Evolutionary conservation across 371 early-diverging fungal species (phyloP).

Genomic region (Capillidium rhysosporum): DNA sequence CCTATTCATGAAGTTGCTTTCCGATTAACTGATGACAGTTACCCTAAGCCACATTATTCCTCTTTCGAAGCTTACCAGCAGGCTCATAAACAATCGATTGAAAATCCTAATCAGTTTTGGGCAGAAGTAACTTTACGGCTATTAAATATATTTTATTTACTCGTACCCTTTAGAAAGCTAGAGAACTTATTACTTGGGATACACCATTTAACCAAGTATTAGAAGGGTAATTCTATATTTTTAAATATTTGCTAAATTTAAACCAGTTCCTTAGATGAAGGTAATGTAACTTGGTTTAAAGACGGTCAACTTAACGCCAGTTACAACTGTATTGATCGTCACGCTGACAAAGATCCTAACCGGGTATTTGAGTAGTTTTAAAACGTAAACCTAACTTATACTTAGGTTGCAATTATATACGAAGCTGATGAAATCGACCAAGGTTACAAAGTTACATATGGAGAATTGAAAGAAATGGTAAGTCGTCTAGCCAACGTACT

Average conservation of each 20-base stretch:
- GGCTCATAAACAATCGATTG: slow-evolving; percentile 57
- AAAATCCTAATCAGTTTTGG: slow-evolving; percentile 66
- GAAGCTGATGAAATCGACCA: slow-evolving; percentile 74
- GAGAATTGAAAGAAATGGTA: slow-evolving; percentile 57
- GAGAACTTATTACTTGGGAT: slow-evolving; percentile 5
- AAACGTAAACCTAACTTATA: background rate
- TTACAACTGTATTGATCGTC: slow-evolving; percentile 95
- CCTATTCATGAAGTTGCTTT: background rate
- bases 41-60: slow-evolving; percentile 41
- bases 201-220: slow-evolving; percentile 3
- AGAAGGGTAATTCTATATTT: background rate
- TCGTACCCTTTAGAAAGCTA: slow-evolving; percentile 2
- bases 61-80: slow-evolving; percentile 56
- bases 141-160: slow-evolving; percentile 6
- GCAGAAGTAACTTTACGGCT: slow-evolving; percentile 32
- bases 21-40: background rate
- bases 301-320: slow-evolving; percentile 86
- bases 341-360: slow-evolving; percentile 47
- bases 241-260: background rate
- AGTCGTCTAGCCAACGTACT: slow-evolving; percentile 67
- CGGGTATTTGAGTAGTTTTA: slow-evolving; percentile 15
- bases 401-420: slow-evolving; percentile 71
- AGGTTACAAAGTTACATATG: slow-evolving; percentile 56
- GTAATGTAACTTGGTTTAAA: slow-evolving; percentile 81
- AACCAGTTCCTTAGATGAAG: slow-evolving; percentile 24